Evolutionary conservation across 2,329 filamentous ascomycete species (phyloP).

Genomic region (Plectosphaerella cucumerina): DNA sequence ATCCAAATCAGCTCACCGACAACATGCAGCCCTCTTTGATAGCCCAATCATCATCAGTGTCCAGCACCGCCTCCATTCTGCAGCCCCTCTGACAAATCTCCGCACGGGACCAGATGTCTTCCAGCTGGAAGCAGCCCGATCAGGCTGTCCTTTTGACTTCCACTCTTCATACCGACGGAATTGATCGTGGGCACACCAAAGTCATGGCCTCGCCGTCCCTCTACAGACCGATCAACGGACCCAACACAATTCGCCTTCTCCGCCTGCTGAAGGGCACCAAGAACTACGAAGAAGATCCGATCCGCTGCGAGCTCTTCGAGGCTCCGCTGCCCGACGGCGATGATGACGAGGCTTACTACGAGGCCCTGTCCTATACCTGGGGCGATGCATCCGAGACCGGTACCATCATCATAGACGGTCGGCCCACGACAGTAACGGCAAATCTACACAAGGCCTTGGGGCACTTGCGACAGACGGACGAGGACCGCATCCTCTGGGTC

Average conservation of each 20-base stretch:
- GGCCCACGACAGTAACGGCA: neutral
- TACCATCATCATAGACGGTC: neutral
- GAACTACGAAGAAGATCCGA: neutral
- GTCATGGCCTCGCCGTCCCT: no score
- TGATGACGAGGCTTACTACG: constrained; percentile 3
- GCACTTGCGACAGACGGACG: neutral
- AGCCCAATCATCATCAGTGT: no score
- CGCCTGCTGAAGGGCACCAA: neutral
- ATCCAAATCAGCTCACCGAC: no score
- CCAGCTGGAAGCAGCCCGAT: no score
- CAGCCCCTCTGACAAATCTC: no score
- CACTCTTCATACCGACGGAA: no score
- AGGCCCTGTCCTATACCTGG: constrained; percentile 16
- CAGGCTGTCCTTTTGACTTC: no score
- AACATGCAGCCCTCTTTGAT: no score
- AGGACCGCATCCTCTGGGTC: constrained; percentile 12
- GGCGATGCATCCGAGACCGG: neutral
- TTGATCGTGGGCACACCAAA: no score
- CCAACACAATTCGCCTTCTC: constrained; percentile 1
- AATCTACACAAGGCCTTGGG: neutral
- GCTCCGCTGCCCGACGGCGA: neutral
- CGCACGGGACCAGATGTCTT: no score
- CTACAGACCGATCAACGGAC: neutral
- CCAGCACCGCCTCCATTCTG: no score
- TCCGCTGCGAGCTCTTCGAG: constrained; percentile 13